Base-by-base conservation (phyloP, 176 grass and related monocot genomes). In the Ensete ventricosum region DNA sequence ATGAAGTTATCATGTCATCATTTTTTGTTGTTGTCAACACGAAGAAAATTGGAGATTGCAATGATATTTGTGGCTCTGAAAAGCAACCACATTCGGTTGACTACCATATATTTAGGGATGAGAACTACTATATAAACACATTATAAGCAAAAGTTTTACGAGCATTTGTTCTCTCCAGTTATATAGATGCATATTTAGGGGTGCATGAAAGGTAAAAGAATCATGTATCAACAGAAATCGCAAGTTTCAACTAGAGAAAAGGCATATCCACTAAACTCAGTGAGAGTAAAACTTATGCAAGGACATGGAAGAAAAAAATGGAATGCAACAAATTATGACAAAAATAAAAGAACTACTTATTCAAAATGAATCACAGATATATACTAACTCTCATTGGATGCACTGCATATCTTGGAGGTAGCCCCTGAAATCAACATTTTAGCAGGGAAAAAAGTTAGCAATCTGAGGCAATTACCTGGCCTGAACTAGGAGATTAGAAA, bases 351-450 rank as follows among this genome's bases (percentile, higher is more conserved):
- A 70, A 70, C 9, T 11, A 70, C 9, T 70, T 11, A 4, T 82
- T 75, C 49, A 74, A 77, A 62, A 20, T 78, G 21, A 69, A 64
- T 73, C 54, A 73, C 29, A 81, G 64, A 52, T 78, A 76, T 76
- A 54, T 49, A 75, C 90, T 82, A 82, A 99, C 95, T 86, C 95
- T 91, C 95, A 99, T 99, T 53, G 95, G 95, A 87, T 99, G 95
- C 76, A 99, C 95, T 11, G 88, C 93, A 24, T 91, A 93, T 84
- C 95, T 94, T 8, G 95, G 95, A 68, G 95, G 95, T 83, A 99
- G 81, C 71, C 95, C 95, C 95, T 99, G 81, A 54, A 57, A 87
- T 52, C 79, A 21, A 77, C 34, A 85, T 59, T 87, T 50, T 79
- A 24, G 62, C 76, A 55, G 77, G 69, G 10, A 60, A 68, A 74